Evolutionary conservation across 306 rosid genomes (phyloP).

Genomic region (Mucuna pruriens): DNA sequence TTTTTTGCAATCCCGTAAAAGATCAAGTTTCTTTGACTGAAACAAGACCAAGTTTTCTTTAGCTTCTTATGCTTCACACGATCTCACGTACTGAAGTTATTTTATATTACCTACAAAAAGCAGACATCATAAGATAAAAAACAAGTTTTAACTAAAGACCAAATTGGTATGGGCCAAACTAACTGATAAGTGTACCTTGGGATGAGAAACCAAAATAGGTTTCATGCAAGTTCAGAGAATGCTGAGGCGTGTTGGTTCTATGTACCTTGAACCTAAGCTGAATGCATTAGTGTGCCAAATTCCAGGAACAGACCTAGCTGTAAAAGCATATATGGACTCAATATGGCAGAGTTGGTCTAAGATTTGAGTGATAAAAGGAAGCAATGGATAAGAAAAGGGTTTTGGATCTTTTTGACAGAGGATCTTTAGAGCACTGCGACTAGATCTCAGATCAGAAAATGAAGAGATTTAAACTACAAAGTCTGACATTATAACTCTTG

Average conservation of each 20-base stretch:
- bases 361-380: slow-evolving; percentile 57
- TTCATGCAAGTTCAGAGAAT: slow-evolving; percentile 78
- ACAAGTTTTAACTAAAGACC: slow-evolving; percentile 58
- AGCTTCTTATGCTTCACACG: slow-evolving; percentile 44
- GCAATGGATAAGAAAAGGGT: slow-evolving; percentile 65
- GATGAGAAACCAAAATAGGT: slow-evolving; percentile 59
- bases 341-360: slow-evolving; percentile 76
- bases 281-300: slow-evolving; percentile 57
- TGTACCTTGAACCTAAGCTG: slow-evolving; percentile 75
- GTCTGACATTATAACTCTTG: slow-evolving; percentile 70
- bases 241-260: slow-evolving; percentile 62
- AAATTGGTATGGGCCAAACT: slow-evolving; percentile 79
- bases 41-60: background rate
- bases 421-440: slow-evolving; percentile 65
- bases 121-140: slow-evolving; percentile 63
- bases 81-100: slow-evolving; percentile 42
- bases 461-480: slow-evolving; percentile 63
- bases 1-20: slow-evolving; percentile 28
- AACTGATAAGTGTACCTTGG: slow-evolving; percentile 60
- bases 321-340: slow-evolving; percentile 60
- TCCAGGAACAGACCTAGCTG: slow-evolving; percentile 79
- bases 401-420: slow-evolving; percentile 65
- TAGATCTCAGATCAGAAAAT: slow-evolving; percentile 70
- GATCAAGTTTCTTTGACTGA: slow-evolving; percentile 22
- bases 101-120: slow-evolving; percentile 46